phyloP scores from a whole-genome alignment of 2,329 filamentous ascomycete genomes.

The Gremmenia infestans region DNA sequence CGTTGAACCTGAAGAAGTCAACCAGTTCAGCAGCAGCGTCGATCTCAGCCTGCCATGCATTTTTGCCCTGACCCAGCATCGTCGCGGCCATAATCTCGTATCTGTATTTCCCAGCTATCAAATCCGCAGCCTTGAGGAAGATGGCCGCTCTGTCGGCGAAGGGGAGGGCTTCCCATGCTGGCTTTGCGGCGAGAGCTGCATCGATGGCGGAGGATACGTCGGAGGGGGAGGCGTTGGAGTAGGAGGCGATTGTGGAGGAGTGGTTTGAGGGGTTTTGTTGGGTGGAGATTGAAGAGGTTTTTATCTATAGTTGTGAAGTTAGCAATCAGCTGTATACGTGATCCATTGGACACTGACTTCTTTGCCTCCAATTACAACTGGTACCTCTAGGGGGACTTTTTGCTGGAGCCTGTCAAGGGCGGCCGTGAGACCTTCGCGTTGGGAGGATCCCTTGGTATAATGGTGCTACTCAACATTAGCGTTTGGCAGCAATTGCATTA shows the following conservation, averaged over 20 bases:
- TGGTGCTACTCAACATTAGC: slow-evolving; percentile 58
- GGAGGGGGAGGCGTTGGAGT: slow-evolving; percentile 66
- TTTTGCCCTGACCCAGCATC: slow-evolving; percentile 61
- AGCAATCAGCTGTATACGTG: neutral
- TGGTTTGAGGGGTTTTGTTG: slow-evolving; percentile 85
- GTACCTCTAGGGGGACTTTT: slow-evolving; percentile 69
- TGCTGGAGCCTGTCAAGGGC: slow-evolving; percentile 67
- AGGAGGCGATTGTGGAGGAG: slow-evolving; percentile 69
- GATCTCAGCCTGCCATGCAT: neutral
- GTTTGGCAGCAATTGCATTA: slow-evolving; percentile 1
- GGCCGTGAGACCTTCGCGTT: slow-evolving; percentile 69
- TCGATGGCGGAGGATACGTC: slow-evolving; percentile 26
- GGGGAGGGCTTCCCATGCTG: neutral
- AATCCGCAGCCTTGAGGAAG: neutral
- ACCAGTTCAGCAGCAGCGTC: neutral
- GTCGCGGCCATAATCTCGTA: slow-evolving; percentile 39
- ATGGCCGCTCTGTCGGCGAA: neutral
- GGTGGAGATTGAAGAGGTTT: slow-evolving; percentile 56
- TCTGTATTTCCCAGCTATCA: neutral
- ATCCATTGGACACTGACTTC: slow-evolving; percentile 50
- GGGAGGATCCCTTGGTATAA: slow-evolving; percentile 77
- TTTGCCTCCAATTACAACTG: slow-evolving; percentile 78
- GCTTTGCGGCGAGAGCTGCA: neutral
- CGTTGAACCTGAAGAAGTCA: slow-evolving; percentile 42
- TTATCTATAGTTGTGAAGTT: slow-evolving; percentile 47